Evolutionary conservation across 169 alveolate species (phyloP).

Genomic region (Plasmodium vinckei): DNA sequence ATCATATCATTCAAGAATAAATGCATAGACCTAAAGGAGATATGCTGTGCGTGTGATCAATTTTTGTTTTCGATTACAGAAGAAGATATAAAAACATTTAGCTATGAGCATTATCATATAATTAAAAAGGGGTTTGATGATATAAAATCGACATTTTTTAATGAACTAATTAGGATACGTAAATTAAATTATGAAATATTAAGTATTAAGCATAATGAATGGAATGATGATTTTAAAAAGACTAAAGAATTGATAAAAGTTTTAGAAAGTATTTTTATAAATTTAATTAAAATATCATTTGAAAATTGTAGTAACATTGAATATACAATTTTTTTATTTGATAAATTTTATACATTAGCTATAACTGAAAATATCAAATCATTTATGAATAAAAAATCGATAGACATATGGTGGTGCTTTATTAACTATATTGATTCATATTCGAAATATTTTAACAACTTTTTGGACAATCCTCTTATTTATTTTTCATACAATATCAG

Average conservation of each 20-base stretch:
- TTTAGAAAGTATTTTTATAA: slow-evolving; percentile 63
- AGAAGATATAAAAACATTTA: slow-evolving; percentile 51
- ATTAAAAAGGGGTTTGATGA: slow-evolving; percentile 74
- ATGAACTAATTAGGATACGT: slow-evolving; percentile 52
- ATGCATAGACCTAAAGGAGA: slow-evolving; percentile 63
- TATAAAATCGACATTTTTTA: slow-evolving; percentile 60
- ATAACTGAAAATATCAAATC: slow-evolving; percentile 66
- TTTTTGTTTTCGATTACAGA: slow-evolving; percentile 58
- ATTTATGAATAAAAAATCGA: slow-evolving; percentile 54
- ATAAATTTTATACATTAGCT: slow-evolving; percentile 42
- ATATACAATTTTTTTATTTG: slow-evolving; percentile 57
- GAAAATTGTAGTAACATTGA: slow-evolving; percentile 65
- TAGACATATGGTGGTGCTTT: slow-evolving; percentile 61
- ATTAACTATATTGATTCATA: slow-evolving; percentile 45
- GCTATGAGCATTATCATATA: slow-evolving; percentile 59
- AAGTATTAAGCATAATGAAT: slow-evolving; percentile 61
- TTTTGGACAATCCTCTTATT: slow-evolving; percentile 59
- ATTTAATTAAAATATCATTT: slow-evolving; percentile 67
- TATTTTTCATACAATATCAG: slow-evolving; percentile 67
- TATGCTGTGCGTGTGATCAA: slow-evolving; percentile 70
- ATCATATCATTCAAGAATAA: slow-evolving; percentile 32
- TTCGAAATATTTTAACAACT: slow-evolving; percentile 58
- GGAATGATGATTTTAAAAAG: slow-evolving; percentile 60
- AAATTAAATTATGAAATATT: slow-evolving; percentile 47
- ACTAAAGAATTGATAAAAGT: slow-evolving; percentile 71